Evolutionary conservation across 2,329 filamentous ascomycete species (phyloP), one percentile per base, ranked within the genome.

Genomic region (Nakataea oryzae): DNA sequence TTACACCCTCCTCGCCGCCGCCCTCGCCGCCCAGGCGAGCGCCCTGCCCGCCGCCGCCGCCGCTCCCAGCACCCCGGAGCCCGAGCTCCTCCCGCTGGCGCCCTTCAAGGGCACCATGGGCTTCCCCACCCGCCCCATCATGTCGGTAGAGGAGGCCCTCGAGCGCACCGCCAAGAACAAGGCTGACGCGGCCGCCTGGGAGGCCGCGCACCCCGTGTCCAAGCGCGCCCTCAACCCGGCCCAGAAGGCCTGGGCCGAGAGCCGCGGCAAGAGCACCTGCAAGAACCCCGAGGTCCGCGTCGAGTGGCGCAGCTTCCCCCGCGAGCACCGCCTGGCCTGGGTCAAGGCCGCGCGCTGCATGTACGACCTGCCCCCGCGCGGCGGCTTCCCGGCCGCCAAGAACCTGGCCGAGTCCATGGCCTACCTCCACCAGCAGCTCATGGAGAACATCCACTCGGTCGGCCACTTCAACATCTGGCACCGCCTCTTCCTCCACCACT

Each of bases 401-500:
- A 62, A 26, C 65, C 61, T 65, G 32, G 66, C 64, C 62, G 66
- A 67, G 30, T 63, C 65, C 57, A 66, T 67, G 58, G 63, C 59
- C 47, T 65, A 62, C 30, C 64, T 60, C 57, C 65, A 63, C 57
- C 65, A 63, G 24, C 65, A 63, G 54, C 64, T 64, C 27, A 65
- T 64, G 24, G 62, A 63, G 61, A 32, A 41, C 57, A 64, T 65
- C 47, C 65, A 65, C 50, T 32, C 58, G 30, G 64, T 62, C 26
- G 65, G 62, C 17, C 64, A 66, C 61, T 67, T 67, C 54, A 62
- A 66, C 57, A 59, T 64, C 13, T 67, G 66, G 66, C 66, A 67
- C 58, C 63, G 66, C 27, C 64, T 64, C 54, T 68, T 66, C 65
- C 62, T 62, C 17, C 64, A 61, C 60, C 29, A 54, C 29, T 68